Percentiles rank a stretch among this genome's conserved stretches.
phyloP scores from a whole-genome alignment of 1,139 yeast species.

The Arxiozyma slooffiae region DNA sequence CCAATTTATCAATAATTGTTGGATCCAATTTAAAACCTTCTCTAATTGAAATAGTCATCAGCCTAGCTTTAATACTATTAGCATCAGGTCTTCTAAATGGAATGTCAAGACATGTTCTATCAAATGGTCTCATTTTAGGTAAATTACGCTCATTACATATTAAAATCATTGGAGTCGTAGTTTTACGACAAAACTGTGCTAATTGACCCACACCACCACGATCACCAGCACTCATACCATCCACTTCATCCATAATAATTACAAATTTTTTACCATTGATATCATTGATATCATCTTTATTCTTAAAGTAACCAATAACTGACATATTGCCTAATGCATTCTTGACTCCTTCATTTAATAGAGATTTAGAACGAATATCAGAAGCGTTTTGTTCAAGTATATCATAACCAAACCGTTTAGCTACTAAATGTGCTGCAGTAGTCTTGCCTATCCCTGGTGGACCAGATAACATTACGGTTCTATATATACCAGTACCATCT shows the following conservation, averaged over 20 bases:
- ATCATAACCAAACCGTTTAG: conserved; percentile 59
- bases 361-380: conserved; percentile 78
- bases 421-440: conserved; percentile 67
- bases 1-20: conserved; percentile 71
- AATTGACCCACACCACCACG: conserved; percentile 97
- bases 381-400: conserved; percentile 71
- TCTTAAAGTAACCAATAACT: conserved; percentile 62
- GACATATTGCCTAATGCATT: conserved; percentile 74
- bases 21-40: conserved; percentile 79
- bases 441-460: conserved; percentile 84
- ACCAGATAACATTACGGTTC: conserved; percentile 81
- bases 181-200: conserved; percentile 75
- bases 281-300: conserved; percentile 29
- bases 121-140: conserved; percentile 96
- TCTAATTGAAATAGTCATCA: conserved; percentile 83
- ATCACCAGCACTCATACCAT: conserved; percentile 99
- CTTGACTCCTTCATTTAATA: conserved; percentile 58
- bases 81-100: conserved; percentile 87
- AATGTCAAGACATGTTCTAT: conserved; percentile 69
- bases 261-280: conserved; percentile 49
- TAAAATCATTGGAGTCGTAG: conserved; percentile 81
- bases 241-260: conserved; percentile 96
- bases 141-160: conserved; percentile 88
- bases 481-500: conserved; percentile 53
- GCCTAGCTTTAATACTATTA: conserved; percentile 65